Evolutionary conservation across 192 early-diverging fungal genomes (phyloP).

Genomic region (Obelidium mucronatum): DNA sequence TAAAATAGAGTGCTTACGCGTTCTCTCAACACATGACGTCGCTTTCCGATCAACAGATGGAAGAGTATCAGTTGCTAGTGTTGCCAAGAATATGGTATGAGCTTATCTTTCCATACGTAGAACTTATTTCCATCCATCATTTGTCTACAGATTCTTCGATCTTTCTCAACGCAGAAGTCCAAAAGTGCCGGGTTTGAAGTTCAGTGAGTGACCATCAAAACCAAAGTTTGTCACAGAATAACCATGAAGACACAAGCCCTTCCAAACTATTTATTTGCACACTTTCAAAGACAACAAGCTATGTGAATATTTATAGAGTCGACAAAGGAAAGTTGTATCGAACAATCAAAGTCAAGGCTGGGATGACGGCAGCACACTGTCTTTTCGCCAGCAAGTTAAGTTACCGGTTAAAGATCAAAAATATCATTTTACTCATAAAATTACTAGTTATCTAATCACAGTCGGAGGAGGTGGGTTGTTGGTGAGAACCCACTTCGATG

Average conservation of each 20-base stretch:
- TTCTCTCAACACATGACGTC: no score
- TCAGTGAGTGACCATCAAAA: not conserved
- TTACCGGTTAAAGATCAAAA: not conserved
- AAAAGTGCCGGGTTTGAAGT: no score
- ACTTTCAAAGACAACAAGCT: not conserved
- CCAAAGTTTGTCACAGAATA: not conserved
- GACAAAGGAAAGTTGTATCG: not conserved
- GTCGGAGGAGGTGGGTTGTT: constrained; percentile 1
- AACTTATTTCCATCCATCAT: no score
- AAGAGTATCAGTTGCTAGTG: no score
- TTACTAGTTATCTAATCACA: not conserved
- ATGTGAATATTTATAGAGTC: not conserved
- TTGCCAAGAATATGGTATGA: no score
- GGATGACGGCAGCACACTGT: not conserved
- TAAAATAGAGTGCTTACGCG: no score
- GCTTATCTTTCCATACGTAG: no score
- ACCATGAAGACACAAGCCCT: not conserved
- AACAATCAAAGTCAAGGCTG: not conserved
- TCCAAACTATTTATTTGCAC: not conserved
- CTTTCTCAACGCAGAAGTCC: no score
- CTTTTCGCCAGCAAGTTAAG: not conserved
- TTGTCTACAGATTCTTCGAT: no score
- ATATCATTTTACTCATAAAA: not conserved
- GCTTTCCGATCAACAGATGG: no score
- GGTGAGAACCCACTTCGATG: no score